Percentiles rank a stretch among this genome's conserved stretches.
phyloP scores from a whole-genome alignment of 2,329 filamentous ascomycete species.

The Colletotrichum sp. region DNA sequence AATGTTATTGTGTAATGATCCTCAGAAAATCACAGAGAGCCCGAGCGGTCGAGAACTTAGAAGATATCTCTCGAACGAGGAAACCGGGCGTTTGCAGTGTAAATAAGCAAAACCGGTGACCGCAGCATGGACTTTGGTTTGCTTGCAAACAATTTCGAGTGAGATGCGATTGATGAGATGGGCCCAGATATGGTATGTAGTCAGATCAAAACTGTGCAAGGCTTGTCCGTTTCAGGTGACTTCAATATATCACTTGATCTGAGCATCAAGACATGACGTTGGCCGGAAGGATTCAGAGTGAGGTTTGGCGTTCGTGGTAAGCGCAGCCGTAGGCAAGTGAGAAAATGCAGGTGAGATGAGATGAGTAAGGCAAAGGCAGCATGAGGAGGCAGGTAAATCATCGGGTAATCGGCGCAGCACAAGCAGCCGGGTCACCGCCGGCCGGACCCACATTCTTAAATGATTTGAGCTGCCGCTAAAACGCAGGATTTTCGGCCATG shows the following conservation, averaged over 20 bases:
- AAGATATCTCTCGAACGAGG: no score
- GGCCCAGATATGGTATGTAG: background rate
- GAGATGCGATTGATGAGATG: background rate
- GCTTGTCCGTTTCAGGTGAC: background rate
- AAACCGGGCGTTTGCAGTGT: no score
- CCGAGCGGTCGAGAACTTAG: no score
- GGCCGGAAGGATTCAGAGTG: background rate
- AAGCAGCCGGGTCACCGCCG: background rate
- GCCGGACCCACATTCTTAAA: constrained; percentile 8
- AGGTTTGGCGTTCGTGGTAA: background rate
- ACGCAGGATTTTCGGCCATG: constrained; percentile 2
- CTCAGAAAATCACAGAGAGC: no score
- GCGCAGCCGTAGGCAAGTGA: background rate
- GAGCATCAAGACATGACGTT: background rate
- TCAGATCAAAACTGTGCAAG: background rate
- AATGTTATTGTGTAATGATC: background rate
- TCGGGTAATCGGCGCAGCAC: constrained; percentile 10
- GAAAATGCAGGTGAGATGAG: background rate
- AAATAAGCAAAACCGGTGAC: no score
- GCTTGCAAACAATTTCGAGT: background rate
- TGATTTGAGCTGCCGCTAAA: constrained; percentile 10
- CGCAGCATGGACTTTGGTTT: background rate
- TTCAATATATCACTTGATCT: background rate
- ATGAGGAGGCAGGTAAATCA: background rate
- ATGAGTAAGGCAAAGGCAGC: background rate